Evolutionary conservation across 768 basidiomycete genomes (phyloP), one percentile per base, ranked within the genome.

Genomic region (Rhizopogon vesiculosus): DNA sequence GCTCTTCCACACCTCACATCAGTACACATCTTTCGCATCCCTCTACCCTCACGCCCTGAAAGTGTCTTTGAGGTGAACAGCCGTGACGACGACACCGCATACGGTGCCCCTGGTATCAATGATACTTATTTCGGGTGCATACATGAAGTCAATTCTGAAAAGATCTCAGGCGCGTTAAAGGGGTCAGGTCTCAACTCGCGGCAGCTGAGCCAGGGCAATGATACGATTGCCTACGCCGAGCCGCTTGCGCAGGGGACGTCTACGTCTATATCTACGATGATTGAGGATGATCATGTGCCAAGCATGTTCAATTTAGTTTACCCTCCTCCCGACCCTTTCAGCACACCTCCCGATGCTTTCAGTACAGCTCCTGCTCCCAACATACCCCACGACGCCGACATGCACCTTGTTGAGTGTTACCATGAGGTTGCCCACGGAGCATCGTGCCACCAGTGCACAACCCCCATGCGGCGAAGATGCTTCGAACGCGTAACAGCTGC

Each of bases 1-100:
- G 59, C 54, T 8, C 69, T 79, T 62, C 65, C 71, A 16, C 44
- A 60, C 22, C 61, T 80, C 41, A 72, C 71, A 55, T 72, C 72
- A 2, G 69, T 75, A 10, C 73, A 75, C 16, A 59, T 79, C 19
- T 78, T 73, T 66, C 31, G 28, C 12, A 48, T 48, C 1, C 13
- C 31, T 58, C 18, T 48, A 1, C 18, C 31, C 18, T 31, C 31
- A 22, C 33, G 18, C 18, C 12, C 31, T 9, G 13, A 63, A 3
- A 49, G 28, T n/a, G 10, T 53, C 59, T 19, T 49, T 45, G 41
- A 48, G 45, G 42, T 40, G n/a, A 39, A 31, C 15, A 31, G n/a
- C 2, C 9, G 25, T 28, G 39, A 52, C 33, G 46, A 48, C 18
- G 33, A 48, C n/a, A 48, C 46, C 3, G 42, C 39, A 52, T 52